Percentiles rank a stretch among this genome's conserved stretches.
phyloP scores from a whole-genome alignment of 1,139 yeast species.

The Candida sp. region DNA sequence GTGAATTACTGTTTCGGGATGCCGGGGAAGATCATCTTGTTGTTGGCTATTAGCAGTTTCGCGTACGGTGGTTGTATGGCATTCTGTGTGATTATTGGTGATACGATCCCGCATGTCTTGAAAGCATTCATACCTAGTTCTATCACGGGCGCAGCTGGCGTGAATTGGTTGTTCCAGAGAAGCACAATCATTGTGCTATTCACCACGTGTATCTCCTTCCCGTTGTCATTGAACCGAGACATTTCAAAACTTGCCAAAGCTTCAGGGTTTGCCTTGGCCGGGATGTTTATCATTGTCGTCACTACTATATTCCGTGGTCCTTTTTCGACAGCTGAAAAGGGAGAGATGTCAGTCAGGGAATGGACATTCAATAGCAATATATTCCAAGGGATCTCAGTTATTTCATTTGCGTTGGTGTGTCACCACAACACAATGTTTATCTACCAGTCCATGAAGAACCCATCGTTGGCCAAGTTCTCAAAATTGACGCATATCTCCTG shows the following conservation, averaged over 20 bases:
- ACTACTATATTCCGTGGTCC: conserved; percentile 83
- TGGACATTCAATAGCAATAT: conserved; percentile 67
- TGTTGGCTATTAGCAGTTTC: conserved; percentile 82
- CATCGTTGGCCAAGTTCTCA: conserved; percentile 77
- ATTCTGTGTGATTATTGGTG: conserved; percentile 93
- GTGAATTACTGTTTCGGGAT: conserved; percentile 82
- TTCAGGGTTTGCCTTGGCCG: conserved; percentile 81
- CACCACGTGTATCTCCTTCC: conserved; percentile 78
- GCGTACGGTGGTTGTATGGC: conserved; percentile 97
- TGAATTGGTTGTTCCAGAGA: conserved; percentile 61
- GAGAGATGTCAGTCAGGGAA: conserved; percentile 46
- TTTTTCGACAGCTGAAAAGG: conserved; percentile 50
- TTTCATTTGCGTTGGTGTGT: conserved; percentile 92
- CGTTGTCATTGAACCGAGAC: conserved; percentile 79
- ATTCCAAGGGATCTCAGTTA: conserved; percentile 90
- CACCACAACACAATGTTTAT: conserved; percentile 94
- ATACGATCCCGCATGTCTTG: conserved; percentile 90
- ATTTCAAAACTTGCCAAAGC: conserved; percentile 90
- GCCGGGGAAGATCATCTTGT: conserved; percentile 67
- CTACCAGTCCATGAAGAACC: conserved; percentile 78
- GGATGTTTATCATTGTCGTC: conserved; percentile 80
- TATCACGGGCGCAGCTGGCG: conserved; percentile 38
- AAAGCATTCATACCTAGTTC: conserved; percentile 64
- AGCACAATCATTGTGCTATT: conserved; percentile 71
- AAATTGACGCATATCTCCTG: conserved; percentile 86